Percentiles rank a stretch among this genome's conserved stretches.
These are phyloP conservation scores for Claviceps pazoutovae DNA, from an alignment of 2,329 filamentous ascomycete genomes.

Conservation along the genomic window DNA sequence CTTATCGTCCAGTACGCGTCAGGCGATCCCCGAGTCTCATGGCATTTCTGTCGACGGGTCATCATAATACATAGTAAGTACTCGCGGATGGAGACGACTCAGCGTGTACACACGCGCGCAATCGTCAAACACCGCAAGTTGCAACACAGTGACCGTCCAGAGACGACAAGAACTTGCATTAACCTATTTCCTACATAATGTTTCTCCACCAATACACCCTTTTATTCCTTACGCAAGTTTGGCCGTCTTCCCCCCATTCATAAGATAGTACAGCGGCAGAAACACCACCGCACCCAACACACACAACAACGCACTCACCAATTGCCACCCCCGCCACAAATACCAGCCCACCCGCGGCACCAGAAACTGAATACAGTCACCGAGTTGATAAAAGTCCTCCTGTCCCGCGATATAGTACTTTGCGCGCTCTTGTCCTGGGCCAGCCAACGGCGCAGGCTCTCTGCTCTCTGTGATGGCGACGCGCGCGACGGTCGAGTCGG, in stretches of 20 bases:
- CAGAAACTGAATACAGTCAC: constrained; percentile 63
- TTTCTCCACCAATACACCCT: too few species aligned
- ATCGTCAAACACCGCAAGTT: too few species aligned
- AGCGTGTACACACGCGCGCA: too few species aligned
- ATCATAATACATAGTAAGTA: too few species aligned
- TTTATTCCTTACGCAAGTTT: constrained; percentile 3
- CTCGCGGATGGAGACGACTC: too few species aligned
- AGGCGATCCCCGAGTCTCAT: too few species aligned
- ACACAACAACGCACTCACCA: constrained; percentile 51
- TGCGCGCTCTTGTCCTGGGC: constrained; percentile 11
- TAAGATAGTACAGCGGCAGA: constrained; percentile 20
- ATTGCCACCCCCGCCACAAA: constrained; percentile 45
- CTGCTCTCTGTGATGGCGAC: constrained; percentile 4
- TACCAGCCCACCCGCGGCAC: constrained; percentile 42
- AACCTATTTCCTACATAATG: too few species aligned
- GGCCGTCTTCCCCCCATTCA: constrained; percentile 13
- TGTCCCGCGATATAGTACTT: constrained; percentile 61
- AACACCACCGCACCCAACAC: constrained; percentile 39
- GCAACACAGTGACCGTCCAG: too few species aligned
- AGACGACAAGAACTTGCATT: too few species aligned
- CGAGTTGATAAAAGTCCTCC: constrained; percentile 69
- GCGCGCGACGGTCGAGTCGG: constrained; percentile 3
- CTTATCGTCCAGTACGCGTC: too few species aligned
- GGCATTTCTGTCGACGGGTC: too few species aligned
- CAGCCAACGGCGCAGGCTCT: constrained; percentile 6